Evolutionary conservation across 2,329 filamentous ascomycete genomes (phyloP).

Genomic region (Exophiala viscosa): DNA sequence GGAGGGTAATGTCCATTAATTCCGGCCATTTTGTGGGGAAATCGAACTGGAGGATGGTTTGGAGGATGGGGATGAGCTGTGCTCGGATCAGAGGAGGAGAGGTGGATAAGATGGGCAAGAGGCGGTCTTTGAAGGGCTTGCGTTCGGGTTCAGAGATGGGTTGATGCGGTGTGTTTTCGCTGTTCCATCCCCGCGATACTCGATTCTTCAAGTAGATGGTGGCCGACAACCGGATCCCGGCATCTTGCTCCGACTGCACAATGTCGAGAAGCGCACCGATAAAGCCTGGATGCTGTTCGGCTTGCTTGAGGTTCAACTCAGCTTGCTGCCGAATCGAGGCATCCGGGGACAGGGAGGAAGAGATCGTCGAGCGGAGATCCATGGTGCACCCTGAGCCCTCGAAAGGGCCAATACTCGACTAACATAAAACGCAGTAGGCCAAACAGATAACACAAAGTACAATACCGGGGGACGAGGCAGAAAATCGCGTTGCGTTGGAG

Average conservation of each 20-base stretch:
- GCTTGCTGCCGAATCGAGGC: conserved; percentile 60
- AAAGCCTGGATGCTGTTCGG: conserved; percentile 86
- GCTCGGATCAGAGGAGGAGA: conserved; percentile 78
- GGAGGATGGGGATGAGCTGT: conserved; percentile 88
- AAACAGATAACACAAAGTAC: conserved; percentile 1
- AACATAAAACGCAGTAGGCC: conserved; percentile 18
- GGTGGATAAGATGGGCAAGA: conserved; percentile 82
- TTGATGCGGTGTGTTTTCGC: conserved; percentile 68
- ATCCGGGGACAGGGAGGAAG: conserved; percentile 61
- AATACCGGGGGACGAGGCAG: neutral
- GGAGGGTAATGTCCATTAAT: conserved; percentile 88
- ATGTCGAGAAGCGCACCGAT: conserved; percentile 87
- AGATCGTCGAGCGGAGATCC: conserved; percentile 58
- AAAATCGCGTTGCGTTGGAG: too few relatives aligned
- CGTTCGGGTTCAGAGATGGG: conserved; percentile 88
- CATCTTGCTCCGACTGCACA: conserved; percentile 80
- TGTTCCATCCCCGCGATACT: conserved; percentile 87
- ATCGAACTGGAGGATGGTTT: conserved; percentile 93
- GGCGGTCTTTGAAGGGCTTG: conserved; percentile 74
- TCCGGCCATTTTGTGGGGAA: conserved; percentile 92
- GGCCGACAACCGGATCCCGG: conserved; percentile 78
- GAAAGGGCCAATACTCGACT: conserved; percentile 19
- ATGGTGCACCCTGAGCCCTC: conserved; percentile 18
- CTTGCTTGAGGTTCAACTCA: conserved; percentile 68
- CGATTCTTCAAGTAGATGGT: conserved; percentile 98